Conservation (phyloP, 2,329 filamentous ascomycete species). For the Aspergillus ochraceoroseus region DNA sequence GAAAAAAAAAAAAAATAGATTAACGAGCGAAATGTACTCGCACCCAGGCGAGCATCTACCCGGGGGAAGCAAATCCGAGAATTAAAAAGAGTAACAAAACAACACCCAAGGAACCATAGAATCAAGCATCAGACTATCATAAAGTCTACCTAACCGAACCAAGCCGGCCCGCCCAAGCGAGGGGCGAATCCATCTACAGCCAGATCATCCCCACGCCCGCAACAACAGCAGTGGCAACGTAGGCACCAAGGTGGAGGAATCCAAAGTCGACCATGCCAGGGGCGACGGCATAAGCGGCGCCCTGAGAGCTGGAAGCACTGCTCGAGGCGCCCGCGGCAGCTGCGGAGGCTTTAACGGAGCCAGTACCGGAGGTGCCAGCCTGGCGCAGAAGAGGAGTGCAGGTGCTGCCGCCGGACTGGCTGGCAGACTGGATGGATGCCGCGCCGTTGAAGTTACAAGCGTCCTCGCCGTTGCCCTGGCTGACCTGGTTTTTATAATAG, state of each 20-base stretch:
- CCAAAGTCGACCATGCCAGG: constrained; percentile 32
- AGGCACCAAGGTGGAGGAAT: constrained; percentile 36
- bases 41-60: too few relatives aligned
- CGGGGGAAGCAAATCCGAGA: too few relatives aligned
- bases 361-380: constrained; percentile 37
- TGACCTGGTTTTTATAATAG: constrained; percentile 40
- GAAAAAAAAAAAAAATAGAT: background rate
- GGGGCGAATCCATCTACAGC: too few relatives aligned
- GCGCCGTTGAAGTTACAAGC: constrained; percentile 44
- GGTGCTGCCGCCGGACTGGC: constrained; percentile 30
- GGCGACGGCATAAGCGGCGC: constrained; percentile 27
- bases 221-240: constrained; percentile 36
- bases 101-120: too few relatives aligned
- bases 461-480: constrained; percentile 30
- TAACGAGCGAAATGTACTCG: too few relatives aligned
- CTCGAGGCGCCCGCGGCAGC: constrained; percentile 21
- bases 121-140: background rate
- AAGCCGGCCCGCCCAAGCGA: too few relatives aligned
- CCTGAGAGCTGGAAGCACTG: constrained; percentile 22
- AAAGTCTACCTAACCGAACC: background rate
- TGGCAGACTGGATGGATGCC: constrained; percentile 34
- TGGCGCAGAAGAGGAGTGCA: constrained; percentile 37
- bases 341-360: constrained; percentile 35
- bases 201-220: constrained; percentile 43
- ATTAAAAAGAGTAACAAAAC: background rate